phyloP scores from a whole-genome alignment of 2,329 filamentous ascomycete species.

The Cladophialophora exuberans region DNA sequence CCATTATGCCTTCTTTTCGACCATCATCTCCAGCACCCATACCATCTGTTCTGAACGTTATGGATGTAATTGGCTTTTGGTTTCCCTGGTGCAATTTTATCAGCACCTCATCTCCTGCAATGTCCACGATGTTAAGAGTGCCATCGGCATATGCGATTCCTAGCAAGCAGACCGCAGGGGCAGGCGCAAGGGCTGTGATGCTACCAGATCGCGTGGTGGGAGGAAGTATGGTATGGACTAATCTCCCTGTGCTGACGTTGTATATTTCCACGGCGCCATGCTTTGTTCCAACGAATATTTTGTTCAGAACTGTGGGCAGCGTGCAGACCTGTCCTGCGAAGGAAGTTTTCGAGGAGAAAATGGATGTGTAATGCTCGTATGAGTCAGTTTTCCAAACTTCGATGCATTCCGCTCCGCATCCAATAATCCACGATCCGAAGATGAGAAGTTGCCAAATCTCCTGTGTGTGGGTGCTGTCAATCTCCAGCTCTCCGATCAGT shows the following conservation, averaged over 20 bases:
- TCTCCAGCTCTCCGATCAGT: slow-evolving; percentile 73
- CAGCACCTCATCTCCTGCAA: slow-evolving; percentile 74
- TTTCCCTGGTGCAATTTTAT: slow-evolving; percentile 46
- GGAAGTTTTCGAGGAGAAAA: slow-evolving; percentile 60
- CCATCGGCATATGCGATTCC: slow-evolving; percentile 86
- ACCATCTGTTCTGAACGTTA: slow-evolving; percentile 89
- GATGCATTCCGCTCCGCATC: slow-evolving; percentile 72
- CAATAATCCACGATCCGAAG: slow-evolving; percentile 91
- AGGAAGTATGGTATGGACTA: slow-evolving; percentile 87
- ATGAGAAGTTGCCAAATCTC: slow-evolving; percentile 78
- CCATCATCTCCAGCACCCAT: slow-evolving; percentile 87
- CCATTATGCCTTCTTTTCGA: slow-evolving; percentile 86
- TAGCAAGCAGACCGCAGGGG: slow-evolving; percentile 80
- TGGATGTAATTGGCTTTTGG: slow-evolving; percentile 67
- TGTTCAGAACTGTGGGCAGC: slow-evolving; percentile 96
- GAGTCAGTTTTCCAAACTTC: slow-evolving; percentile 87
- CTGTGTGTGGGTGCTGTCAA: slow-evolving; percentile 62
- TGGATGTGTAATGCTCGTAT: slow-evolving; percentile 86
- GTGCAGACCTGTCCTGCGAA: slow-evolving; percentile 80
- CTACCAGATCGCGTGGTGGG: slow-evolving; percentile 72
- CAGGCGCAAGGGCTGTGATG: slow-evolving; percentile 84
- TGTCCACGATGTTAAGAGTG: slow-evolving; percentile 76
- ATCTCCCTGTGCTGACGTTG: slow-evolving; percentile 90
- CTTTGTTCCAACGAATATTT: slow-evolving; percentile 83
- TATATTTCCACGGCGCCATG: slow-evolving; percentile 95